phyloP scores from a whole-genome alignment of 345 rosid genomes.

The Acer campestre region DNA sequence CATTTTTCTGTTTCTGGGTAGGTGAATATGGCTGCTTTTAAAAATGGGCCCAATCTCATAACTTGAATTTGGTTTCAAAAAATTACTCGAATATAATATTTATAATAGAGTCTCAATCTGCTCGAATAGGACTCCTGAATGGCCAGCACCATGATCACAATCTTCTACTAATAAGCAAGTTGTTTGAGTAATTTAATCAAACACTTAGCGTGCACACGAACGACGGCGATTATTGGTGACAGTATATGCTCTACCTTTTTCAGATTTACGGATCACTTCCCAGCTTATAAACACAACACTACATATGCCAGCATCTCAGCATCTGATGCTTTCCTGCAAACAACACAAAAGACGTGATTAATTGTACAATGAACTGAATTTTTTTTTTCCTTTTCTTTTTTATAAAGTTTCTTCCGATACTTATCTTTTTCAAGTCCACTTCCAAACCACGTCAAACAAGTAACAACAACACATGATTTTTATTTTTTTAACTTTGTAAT shows the following conservation, averaged over 20 bases:
- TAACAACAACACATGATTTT: constrained; percentile 1
- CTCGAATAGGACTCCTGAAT: background rate
- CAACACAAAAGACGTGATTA: background rate
- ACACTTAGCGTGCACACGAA: background rate
- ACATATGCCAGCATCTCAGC: background rate
- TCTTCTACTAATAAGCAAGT: background rate
- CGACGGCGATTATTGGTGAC: background rate
- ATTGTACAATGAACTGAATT: background rate
- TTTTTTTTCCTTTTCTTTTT: background rate
- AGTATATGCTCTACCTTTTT: background rate
- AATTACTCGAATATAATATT: too few relatives aligned
- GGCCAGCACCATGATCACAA: constrained; percentile 12
- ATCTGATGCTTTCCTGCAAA: constrained; percentile 15
- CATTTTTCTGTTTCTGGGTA: background rate
- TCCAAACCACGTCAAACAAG: background rate
- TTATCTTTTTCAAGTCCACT: background rate
- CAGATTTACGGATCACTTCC: background rate
- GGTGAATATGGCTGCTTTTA: background rate
- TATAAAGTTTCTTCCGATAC: background rate
- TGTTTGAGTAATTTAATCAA: background rate
- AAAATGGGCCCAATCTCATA: background rate
- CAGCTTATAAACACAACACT: background rate
- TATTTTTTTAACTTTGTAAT: background rate
- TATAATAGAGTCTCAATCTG: background rate
- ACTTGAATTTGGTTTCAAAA: background rate